Percentiles rank a stretch among this genome's conserved stretches.
These are phyloP conservation scores for Pseudozyma pruni DNA, from an alignment of 1,284 basidiomycete genomes.

Conservation along the genomic window DNA sequence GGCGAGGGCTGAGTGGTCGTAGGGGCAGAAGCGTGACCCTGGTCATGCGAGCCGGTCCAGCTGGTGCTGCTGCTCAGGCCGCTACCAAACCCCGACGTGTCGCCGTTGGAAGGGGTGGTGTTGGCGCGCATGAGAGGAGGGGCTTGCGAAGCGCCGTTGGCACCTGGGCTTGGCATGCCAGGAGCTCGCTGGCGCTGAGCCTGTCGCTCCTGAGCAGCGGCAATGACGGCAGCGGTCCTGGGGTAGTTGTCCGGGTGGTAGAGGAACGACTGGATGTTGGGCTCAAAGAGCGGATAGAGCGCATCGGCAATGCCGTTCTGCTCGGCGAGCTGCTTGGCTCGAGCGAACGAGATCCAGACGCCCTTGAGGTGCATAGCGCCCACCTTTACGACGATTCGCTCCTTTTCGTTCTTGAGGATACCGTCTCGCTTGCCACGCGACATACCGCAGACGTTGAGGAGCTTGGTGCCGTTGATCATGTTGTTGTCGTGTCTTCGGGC, in stretches of 20 bases:
- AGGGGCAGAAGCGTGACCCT: constrained; percentile 47
- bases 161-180: constrained; percentile 49
- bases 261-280: constrained; percentile 67
- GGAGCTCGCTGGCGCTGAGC: constrained; percentile 55
- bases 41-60: constrained; percentile 49
- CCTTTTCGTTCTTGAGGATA: constrained; percentile 68
- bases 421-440: constrained; percentile 67
- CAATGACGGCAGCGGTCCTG: constrained; percentile 65
- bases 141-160: constrained; percentile 36
- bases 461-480: constrained; percentile 68
- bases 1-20: constrained; percentile 50
- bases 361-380: constrained; percentile 68
- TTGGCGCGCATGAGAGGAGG: constrained; percentile 58
- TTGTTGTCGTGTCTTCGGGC: constrained; percentile 67
- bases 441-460: constrained; percentile 67
- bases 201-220: constrained; percentile 65
- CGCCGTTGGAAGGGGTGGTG: constrained; percentile 50
- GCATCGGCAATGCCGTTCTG: constrained; percentile 65
- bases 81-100: constrained; percentile 43
- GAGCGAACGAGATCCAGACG: constrained; percentile 67
- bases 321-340: constrained; percentile 66
- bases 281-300: constrained; percentile 67
- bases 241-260: constrained; percentile 68
- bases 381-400: constrained; percentile 67
- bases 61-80: constrained; percentile 45